Evolutionary conservation across 1,284 basidiomycete genomes (phyloP).

Genomic region (Fistulinella staudtii): DNA sequence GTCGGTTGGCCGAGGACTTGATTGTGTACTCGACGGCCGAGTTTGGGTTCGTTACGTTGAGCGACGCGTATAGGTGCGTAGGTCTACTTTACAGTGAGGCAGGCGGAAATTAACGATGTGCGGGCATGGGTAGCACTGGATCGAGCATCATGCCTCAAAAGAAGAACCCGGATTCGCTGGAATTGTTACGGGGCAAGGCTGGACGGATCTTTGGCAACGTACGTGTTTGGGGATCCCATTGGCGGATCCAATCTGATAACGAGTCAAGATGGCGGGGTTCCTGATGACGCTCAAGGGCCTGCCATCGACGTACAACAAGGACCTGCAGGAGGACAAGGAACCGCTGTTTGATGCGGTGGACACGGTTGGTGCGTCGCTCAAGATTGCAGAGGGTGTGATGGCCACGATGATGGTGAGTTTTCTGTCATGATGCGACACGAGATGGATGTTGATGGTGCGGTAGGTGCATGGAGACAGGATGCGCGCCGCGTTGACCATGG

Average conservation of each 20-base stretch:
- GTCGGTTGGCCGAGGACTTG: slow-evolving; percentile 92
- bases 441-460: neutral
- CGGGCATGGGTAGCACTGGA: slow-evolving; percentile 93
- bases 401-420: slow-evolving; percentile 77
- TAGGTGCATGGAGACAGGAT: slow-evolving; percentile 90
- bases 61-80: slow-evolving; percentile 89
- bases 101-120: too few species aligned
- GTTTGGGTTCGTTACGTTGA: slow-evolving; percentile 92
- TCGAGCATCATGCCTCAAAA: slow-evolving; percentile 99
- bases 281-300: slow-evolving; percentile 97
- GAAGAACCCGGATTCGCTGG: slow-evolving; percentile 97
- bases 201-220: slow-evolving; percentile 94
- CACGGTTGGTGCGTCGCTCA: slow-evolving; percentile 84
- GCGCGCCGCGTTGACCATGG: slow-evolving; percentile 88
- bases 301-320: slow-evolving; percentile 99
- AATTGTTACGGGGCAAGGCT: slow-evolving; percentile 91
- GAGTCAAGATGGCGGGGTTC: slow-evolving; percentile 88
- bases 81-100: too few species aligned
- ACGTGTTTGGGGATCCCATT: slow-evolving; percentile 22
- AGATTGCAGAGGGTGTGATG: slow-evolving; percentile 93
- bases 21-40: slow-evolving; percentile 97
- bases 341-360: slow-evolving; percentile 94
- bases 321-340: slow-evolving; percentile 98
- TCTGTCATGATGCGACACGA: neutral
- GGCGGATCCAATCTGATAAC: neutral